A percentile compares a stretch with the other conserved stretches of the same genome.
Conservation (phyloP, 2,329 filamentous ascomycete species). For the Fusarium subglutinans region DNA sequence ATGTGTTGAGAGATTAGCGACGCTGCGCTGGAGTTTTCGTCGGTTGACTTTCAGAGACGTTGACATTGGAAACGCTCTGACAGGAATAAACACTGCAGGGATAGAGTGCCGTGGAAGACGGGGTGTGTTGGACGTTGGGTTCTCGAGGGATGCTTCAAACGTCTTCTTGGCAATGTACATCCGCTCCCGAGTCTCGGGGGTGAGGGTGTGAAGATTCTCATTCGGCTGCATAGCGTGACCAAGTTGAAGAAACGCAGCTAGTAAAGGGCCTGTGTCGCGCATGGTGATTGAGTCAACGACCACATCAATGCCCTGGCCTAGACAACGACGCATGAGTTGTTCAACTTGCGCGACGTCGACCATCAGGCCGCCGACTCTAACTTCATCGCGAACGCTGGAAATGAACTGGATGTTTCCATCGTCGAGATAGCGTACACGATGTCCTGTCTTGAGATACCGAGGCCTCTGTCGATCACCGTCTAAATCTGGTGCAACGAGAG, state of each 20-base stretch:
- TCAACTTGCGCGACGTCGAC: slow-evolving; percentile 58
- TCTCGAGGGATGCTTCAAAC: slow-evolving; percentile 53
- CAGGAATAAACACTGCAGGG: slow-evolving; percentile 60
- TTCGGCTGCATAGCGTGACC: slow-evolving; percentile 50
- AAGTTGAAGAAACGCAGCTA: slow-evolving; percentile 61
- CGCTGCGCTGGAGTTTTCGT: slow-evolving; percentile 57
- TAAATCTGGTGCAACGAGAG: slow-evolving; percentile 39
- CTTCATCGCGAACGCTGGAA: slow-evolving; percentile 54
- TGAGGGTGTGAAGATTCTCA: slow-evolving; percentile 52
- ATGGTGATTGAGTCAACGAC: slow-evolving; percentile 60
- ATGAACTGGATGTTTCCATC: slow-evolving; percentile 60
- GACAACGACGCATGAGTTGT: slow-evolving; percentile 56
- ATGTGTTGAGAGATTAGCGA: slow-evolving; percentile 52
- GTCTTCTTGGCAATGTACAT: slow-evolving; percentile 56
- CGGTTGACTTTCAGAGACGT: slow-evolving; percentile 61
- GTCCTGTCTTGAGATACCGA: slow-evolving; percentile 60
- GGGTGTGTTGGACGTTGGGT: slow-evolving; percentile 23
- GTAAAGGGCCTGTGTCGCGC: slow-evolving; percentile 52
- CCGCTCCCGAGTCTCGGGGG: slow-evolving; percentile 53
- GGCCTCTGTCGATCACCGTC: slow-evolving; percentile 29
- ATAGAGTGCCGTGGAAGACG: slow-evolving; percentile 53
- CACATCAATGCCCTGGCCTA: slow-evolving; percentile 58
- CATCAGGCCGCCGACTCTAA: slow-evolving; percentile 50
- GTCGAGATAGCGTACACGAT: slow-evolving; percentile 60
- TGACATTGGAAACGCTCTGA: slow-evolving; percentile 59